A percentile compares a stretch with the other conserved stretches of the same genome.
Evolutionary conservation across 2,329 filamentous ascomycete genomes (phyloP).

Genomic region (Arthroderma sp.): DNA sequence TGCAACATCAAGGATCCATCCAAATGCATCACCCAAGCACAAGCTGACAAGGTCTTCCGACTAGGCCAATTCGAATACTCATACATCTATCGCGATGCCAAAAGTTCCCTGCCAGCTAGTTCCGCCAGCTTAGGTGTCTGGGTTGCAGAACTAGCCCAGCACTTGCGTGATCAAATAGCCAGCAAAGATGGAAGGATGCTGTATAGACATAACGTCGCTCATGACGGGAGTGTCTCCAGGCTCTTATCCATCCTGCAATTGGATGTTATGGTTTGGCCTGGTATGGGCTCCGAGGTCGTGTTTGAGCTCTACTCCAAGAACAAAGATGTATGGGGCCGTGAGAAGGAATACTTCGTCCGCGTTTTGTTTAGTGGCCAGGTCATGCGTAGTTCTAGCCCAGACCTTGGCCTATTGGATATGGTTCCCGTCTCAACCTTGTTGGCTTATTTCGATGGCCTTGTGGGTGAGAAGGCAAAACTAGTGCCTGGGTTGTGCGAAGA

Average conservation of each 20-base stretch:
- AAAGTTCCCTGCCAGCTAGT: slow-evolving; percentile 50
- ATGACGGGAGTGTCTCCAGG: slow-evolving; percentile 61
- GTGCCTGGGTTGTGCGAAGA: slow-evolving; percentile 29
- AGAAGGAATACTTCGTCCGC: slow-evolving; percentile 42
- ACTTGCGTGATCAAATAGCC: slow-evolving; percentile 46
- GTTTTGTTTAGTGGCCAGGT: slow-evolving; percentile 60
- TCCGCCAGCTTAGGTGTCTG: slow-evolving; percentile 57
- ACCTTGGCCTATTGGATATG: slow-evolving; percentile 59
- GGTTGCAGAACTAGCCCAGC: slow-evolving; percentile 56
- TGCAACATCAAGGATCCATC: slow-evolving; percentile 44
- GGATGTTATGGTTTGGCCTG: slow-evolving; percentile 70
- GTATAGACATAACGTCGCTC: slow-evolving; percentile 68
- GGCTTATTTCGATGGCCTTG: slow-evolving; percentile 58
- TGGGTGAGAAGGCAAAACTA: slow-evolving; percentile 41
- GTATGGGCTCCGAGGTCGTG: slow-evolving; percentile 67
- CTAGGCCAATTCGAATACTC: slow-evolving; percentile 72
- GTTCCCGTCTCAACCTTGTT: slow-evolving; percentile 53
- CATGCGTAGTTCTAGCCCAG: slow-evolving; percentile 55
- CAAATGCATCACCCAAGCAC: slow-evolving; percentile 49
- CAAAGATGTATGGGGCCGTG: slow-evolving; percentile 18
- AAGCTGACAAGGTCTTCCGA: slow-evolving; percentile 60
- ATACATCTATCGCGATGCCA: slow-evolving; percentile 59
- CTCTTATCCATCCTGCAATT: slow-evolving; percentile 59
- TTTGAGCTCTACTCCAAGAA: slow-evolving; percentile 56
- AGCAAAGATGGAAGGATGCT: slow-evolving; percentile 32